Conservation (phyloP, 192 early-diverging fungal genomes). For the Coemansia sp. region DNA sequence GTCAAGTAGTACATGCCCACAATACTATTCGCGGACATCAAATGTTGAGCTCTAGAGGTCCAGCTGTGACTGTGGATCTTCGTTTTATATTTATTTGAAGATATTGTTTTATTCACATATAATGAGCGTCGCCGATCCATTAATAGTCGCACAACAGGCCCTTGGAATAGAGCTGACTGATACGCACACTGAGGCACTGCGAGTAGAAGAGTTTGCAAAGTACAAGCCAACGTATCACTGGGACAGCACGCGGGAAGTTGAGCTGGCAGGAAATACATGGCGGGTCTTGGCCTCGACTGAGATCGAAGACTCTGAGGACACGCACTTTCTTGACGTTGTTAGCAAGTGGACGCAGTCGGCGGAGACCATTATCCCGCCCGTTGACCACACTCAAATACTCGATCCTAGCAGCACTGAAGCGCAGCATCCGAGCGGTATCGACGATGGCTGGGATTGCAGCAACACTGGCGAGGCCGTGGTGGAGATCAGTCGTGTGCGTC, state of each 20-base stretch:
- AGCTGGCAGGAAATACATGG: slow-evolving; percentile 16
- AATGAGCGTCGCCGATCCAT: background rate
- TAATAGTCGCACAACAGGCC: background rate
- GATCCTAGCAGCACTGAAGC: background rate
- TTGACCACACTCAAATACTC: slow-evolving; percentile 53
- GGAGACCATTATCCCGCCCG: slow-evolving; percentile 62
- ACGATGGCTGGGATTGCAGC: background rate
- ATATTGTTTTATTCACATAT: background rate
- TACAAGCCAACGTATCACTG: slow-evolving; percentile 36
- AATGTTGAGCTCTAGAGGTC: background rate
- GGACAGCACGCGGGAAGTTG: slow-evolving; percentile 10
- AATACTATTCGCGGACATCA: background rate
- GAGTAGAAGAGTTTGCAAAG: slow-evolving; percentile 44
- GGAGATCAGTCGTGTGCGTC: slow-evolving; percentile 16
- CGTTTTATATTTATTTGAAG: background rate
- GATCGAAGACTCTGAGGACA: slow-evolving; percentile 31
- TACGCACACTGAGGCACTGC: slow-evolving; percentile 27
- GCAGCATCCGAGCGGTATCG: too few species aligned
- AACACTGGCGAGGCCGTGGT: background rate
- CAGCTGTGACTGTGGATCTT: background rate
- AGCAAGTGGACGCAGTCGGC: slow-evolving; percentile 63
- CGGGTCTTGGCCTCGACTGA: slow-evolving; percentile 26
- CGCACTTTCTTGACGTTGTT: slow-evolving; percentile 44
- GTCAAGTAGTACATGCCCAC: background rate
- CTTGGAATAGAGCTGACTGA: slow-evolving; percentile 37